Percentiles rank a stretch among this genome's conserved stretches.
phyloP scores from a whole-genome alignment of 441 rosid genomes.

The Erodium moschatum region DNA sequence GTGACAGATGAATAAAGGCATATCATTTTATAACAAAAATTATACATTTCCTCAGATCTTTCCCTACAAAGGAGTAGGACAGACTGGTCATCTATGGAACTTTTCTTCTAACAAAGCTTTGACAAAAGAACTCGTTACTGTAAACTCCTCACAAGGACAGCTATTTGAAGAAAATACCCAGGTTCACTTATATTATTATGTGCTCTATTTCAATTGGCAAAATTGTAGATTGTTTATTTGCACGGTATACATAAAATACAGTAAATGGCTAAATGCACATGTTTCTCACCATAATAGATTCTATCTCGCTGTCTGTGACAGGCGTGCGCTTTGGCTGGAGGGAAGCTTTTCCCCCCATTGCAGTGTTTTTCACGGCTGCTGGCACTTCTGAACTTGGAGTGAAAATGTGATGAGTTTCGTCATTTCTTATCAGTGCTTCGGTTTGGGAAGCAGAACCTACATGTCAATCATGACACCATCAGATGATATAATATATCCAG shows the following conservation, averaged over 20 bases:
- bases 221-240: neutral
- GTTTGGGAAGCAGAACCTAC: constrained; percentile 29
- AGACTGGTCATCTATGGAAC: neutral
- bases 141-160: neutral
- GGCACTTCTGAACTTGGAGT: constrained; percentile 54
- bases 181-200: neutral
- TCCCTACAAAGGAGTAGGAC: neutral
- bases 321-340: constrained; percentile 85
- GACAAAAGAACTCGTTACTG: neutral
- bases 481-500: neutral
- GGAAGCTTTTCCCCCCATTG: constrained; percentile 75
- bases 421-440: constrained; percentile 21
- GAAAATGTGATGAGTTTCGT: constrained; percentile 15
- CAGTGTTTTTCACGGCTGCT: constrained; percentile 47
- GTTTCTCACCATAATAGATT: constrained; percentile 53
- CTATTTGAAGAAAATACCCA: neutral
- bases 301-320: constrained; percentile 69
- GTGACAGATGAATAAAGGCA: neutral
- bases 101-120: neutral
- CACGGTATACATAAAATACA: neutral
- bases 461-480: neutral
- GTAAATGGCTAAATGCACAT: neutral
- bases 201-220: neutral
- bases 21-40: neutral
- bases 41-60: neutral